A percentile compares a stretch with the other conserved stretches of the same genome.
phyloP scores from a whole-genome alignment of 148 eudicot species.

The Diospyros kaki region DNA sequence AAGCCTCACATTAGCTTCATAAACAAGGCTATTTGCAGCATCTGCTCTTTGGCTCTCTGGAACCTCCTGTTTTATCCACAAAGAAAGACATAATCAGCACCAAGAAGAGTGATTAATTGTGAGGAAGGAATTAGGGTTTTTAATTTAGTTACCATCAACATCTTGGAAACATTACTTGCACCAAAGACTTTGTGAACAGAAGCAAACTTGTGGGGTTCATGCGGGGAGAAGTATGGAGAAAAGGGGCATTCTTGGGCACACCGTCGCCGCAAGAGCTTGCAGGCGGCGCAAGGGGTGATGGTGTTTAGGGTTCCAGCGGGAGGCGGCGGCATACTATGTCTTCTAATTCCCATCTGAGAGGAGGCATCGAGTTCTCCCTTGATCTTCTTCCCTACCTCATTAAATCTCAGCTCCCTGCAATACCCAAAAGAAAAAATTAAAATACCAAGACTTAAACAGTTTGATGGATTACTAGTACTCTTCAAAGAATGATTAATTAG shows the following conservation, averaged over 20 bases:
- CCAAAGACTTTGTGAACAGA: slow-evolving; percentile 76
- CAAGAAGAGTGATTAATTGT: background rate
- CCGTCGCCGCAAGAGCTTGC: slow-evolving; percentile 58
- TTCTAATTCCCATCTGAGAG: slow-evolving; percentile 25
- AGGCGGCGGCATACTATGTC: slow-evolving; percentile 26
- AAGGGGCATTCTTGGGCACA: slow-evolving; percentile 81
- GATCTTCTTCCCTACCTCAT: slow-evolving; percentile 66
- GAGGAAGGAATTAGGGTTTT: slow-evolving; percentile 2
- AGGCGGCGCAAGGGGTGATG: slow-evolving; percentile 70
- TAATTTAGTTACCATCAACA: slow-evolving; percentile 50
- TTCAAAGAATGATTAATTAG: background rate
- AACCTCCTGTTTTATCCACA: slow-evolving; percentile 31
- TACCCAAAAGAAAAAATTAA: background rate
- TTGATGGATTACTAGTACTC: background rate
- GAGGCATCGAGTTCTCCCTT: slow-evolving; percentile 49
- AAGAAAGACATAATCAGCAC: background rate
- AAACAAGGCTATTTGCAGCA: slow-evolving; percentile 52
- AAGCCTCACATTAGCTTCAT: slow-evolving; percentile 56
- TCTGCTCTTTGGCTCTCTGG: slow-evolving; percentile 59
- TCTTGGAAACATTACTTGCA: slow-evolving; percentile 75
- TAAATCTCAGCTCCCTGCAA: slow-evolving; percentile 52
- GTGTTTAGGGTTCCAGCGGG: slow-evolving; percentile 42
- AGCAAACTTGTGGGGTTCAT: slow-evolving; percentile 73
- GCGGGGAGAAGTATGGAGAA: slow-evolving; percentile 74
- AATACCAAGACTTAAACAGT: background rate